Evolutionary conservation across 768 basidiomycete species (phyloP).

Genomic region (Terana coerulea): DNA sequence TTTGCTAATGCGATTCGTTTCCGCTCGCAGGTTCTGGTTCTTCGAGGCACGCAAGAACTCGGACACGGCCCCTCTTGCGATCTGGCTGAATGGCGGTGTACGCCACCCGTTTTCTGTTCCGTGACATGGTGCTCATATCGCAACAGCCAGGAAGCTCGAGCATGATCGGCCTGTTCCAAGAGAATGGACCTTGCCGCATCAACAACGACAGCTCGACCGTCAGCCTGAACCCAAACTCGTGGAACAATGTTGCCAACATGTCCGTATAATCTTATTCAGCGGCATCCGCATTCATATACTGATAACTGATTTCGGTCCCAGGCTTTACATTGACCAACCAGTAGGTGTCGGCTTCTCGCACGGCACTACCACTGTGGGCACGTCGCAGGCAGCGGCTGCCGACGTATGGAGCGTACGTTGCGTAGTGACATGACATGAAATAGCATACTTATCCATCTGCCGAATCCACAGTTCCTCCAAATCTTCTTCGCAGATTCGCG

Average conservation of each 20-base stretch:
- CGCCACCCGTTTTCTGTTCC: constrained; percentile 7
- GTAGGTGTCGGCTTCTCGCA: constrained; percentile 62
- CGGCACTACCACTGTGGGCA: constrained; percentile 45
- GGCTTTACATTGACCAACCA: constrained; percentile 62
- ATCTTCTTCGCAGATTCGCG: constrained; percentile 54
- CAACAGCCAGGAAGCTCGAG: constrained; percentile 36
- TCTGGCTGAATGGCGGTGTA: constrained; percentile 63
- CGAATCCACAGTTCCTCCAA: constrained; percentile 43
- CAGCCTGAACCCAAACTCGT: constrained; percentile 46
- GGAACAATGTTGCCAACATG: constrained; percentile 50
- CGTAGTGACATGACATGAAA: background rate
- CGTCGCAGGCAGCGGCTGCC: constrained; percentile 48
- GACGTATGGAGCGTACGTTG: constrained; percentile 46
- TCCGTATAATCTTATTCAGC: background rate
- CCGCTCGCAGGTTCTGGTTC: constrained; percentile 58
- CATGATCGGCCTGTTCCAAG: constrained; percentile 36
- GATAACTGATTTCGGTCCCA: constrained; percentile 5
- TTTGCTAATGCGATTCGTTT: too few relatives aligned
- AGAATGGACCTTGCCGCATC: constrained; percentile 39
- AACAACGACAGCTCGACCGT: constrained; percentile 46
- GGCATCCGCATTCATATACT: background rate
- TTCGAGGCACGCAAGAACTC: constrained; percentile 62
- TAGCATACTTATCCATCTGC: background rate
- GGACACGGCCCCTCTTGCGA: constrained; percentile 54
- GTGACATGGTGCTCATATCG: background rate